Percentiles rank a stretch among this genome's conserved stretches.
These are phyloP conservation scores for Xylaria castorea DNA, from an alignment of 495 filamentous ascomycete genomes.

Conservation along the genomic window DNA sequence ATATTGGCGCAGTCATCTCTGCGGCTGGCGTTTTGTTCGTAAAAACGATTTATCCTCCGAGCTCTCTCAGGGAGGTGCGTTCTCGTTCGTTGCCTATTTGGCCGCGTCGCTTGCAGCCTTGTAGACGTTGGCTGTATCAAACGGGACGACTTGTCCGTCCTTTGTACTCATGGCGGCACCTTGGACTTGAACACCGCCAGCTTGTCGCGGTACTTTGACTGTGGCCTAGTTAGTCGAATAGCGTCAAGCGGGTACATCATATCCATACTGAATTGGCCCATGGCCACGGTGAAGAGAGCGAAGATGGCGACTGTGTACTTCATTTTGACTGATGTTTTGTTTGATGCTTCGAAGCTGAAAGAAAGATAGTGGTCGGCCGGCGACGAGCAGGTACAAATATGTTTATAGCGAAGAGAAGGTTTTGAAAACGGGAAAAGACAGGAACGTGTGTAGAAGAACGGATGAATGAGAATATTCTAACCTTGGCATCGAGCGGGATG, in stretches of 20 bases:
- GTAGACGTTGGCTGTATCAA: constrained; percentile 47
- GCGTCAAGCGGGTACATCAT: background rate
- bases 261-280: constrained; percentile 47
- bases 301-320: constrained; percentile 57
- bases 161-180: constrained; percentile 50
- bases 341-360: constrained; percentile 26
- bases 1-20: background rate
- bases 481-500: constrained; percentile 11
- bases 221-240: constrained; percentile 20
- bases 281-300: constrained; percentile 52
- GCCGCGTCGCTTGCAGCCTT: constrained; percentile 37
- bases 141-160: constrained; percentile 49
- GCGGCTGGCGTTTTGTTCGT: background rate
- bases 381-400: constrained; percentile 49
- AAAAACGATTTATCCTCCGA: background rate
- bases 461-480: constrained; percentile 27
- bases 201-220: constrained; percentile 42
- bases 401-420: constrained; percentile 35
- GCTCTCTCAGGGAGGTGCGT: background rate
- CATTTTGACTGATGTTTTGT: constrained; percentile 52
- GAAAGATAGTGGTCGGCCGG: constrained; percentile 54
- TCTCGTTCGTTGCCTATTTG: constrained; percentile 30
- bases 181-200: constrained; percentile 34
- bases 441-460: constrained; percentile 30
- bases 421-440: constrained; percentile 33